phyloP scores from a whole-genome alignment of 805 yeast genomes.

The Yarrowia osloensis region DNA sequence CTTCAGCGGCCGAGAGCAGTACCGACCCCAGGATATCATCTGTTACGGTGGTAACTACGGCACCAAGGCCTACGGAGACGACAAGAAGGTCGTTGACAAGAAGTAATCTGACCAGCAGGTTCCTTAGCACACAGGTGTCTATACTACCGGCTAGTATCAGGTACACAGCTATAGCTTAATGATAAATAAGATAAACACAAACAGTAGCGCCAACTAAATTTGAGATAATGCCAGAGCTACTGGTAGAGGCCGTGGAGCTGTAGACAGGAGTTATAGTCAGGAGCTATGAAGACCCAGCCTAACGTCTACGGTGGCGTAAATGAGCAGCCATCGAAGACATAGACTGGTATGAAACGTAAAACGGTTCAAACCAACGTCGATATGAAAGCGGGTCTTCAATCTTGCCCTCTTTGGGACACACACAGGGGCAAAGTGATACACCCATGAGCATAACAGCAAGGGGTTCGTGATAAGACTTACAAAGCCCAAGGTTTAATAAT shows the following conservation, averaged over 20 bases:
- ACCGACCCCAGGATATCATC: conserved; percentile 75
- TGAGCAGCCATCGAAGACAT: background rate
- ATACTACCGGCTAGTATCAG: background rate
- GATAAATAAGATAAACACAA: background rate
- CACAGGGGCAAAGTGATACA: background rate
- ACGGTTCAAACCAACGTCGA: background rate
- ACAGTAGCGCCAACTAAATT: background rate
- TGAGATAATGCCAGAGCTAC: background rate
- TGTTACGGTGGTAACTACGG: conserved; percentile 71
- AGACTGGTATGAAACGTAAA: background rate
- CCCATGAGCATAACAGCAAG: background rate
- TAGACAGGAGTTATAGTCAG: no score
- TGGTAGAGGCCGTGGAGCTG: no score
- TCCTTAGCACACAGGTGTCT: background rate
- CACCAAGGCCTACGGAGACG: conserved; percentile 68
- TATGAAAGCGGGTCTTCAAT: no score
- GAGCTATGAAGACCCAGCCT: no score
- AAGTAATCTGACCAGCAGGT: conserved; percentile 15
- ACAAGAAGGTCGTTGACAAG: conserved; percentile 40
- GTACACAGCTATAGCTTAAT: background rate
- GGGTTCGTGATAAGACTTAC: conserved; percentile 1
- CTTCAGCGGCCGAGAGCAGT: conserved; percentile 62
- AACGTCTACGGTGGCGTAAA: no score
- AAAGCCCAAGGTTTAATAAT: background rate
- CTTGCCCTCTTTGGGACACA: background rate